Evolutionary conservation across 345 rosid genomes (phyloP).

Genomic region (Abelmoschus esculentus): DNA sequence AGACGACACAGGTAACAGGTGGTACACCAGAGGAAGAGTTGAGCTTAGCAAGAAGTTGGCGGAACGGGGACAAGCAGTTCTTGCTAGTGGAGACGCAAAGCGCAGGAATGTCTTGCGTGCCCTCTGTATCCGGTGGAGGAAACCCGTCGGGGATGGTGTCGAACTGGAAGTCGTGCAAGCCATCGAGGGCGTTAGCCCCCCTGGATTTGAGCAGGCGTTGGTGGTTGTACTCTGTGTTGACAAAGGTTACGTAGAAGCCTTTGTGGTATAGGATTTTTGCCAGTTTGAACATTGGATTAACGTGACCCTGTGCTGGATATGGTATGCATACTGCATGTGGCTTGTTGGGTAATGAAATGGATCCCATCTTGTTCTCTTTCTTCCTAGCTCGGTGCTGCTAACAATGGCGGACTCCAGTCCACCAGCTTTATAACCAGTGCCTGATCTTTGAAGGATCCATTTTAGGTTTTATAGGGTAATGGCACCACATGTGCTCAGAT

Average conservation of each 20-base stretch:
- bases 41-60: constrained; percentile 15
- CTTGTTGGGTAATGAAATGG: neutral
- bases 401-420: no score
- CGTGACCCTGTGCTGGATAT: constrained; percentile 37
- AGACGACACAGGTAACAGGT: constrained; percentile 23
- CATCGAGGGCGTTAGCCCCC: constrained; percentile 1
- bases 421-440: neutral
- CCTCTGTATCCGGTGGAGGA: constrained; percentile 4
- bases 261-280: constrained; percentile 32
- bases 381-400: neutral
- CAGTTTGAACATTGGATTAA: constrained; percentile 27
- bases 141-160: constrained; percentile 12
- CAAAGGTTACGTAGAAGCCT: constrained; percentile 31
- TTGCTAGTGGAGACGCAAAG: constrained; percentile 17
- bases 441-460: no score
- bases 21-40: constrained; percentile 13
- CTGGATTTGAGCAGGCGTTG: constrained; percentile 11
- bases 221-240: constrained; percentile 11
- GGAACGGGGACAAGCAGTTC: constrained; percentile 22
- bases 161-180: constrained; percentile 5
- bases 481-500: no score
- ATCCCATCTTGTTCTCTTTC: neutral
- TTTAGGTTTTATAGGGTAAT: neutral
- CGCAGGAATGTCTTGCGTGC: constrained; percentile 15
- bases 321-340: constrained; percentile 34